Evolutionary conservation across 371 early-diverging fungal species (phyloP).

Genomic region (Circinella minor): DNA sequence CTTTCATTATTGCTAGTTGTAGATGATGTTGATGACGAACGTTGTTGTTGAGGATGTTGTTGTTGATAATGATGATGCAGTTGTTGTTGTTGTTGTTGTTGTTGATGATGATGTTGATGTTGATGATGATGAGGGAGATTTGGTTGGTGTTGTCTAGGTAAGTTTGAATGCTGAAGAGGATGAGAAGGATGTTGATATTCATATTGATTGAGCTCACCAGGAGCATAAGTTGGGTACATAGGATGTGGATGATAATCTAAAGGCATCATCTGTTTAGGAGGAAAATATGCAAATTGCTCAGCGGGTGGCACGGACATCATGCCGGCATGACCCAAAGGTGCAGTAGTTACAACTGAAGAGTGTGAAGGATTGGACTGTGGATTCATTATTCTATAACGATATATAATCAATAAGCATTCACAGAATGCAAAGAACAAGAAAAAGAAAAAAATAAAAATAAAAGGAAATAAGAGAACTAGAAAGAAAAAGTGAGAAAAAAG

Average conservation of each 20-base stretch:
- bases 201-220: conserved; percentile 8
- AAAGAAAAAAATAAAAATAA: neutral
- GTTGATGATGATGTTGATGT: neutral
- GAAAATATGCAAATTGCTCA: conserved; percentile 9
- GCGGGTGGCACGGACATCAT: conserved; percentile 13
- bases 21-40: neutral
- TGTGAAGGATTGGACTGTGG: conserved; percentile 21
- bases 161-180: neutral
- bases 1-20: conserved; percentile 24
- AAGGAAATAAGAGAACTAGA: neutral
- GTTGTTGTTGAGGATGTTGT: conserved; percentile 17
- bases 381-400: conserved; percentile 9
- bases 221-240: conserved; percentile 16
- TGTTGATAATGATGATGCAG: conserved; percentile 4
- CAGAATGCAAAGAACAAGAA: conserved; percentile 21
- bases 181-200: conserved; percentile 9
- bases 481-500: neutral
- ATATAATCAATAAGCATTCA: conserved; percentile 16
- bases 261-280: conserved; percentile 6
- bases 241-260: conserved; percentile 13
- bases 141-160: conserved; percentile 10
- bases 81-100: conserved; percentile 5
- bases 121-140: neutral
- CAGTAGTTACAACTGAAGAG: neutral
- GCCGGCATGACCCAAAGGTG: conserved; percentile 16